Evolutionary conservation across 2,329 filamentous ascomycete species (phyloP).

Genomic region (Colletotrichum paranaense): DNA sequence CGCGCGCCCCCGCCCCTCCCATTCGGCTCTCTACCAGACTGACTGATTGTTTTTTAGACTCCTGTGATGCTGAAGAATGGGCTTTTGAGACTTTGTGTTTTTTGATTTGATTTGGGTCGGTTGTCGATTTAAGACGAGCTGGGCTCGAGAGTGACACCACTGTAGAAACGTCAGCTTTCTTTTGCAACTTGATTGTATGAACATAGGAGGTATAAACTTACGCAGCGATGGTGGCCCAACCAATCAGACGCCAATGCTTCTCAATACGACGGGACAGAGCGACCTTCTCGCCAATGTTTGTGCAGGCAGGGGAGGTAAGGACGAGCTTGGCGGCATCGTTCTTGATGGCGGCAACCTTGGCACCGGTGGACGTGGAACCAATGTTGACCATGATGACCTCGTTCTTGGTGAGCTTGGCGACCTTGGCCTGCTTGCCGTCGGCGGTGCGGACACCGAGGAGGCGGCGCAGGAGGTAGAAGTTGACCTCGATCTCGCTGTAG

Average conservation of each 20-base stretch:
- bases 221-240: constrained; percentile 86
- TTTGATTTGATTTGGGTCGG: constrained; percentile 3
- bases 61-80: constrained; percentile 33
- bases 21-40: constrained; percentile 28
- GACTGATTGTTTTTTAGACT: constrained; percentile 29
- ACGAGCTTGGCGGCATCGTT: constrained; percentile 96
- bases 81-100: constrained; percentile 25
- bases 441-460: constrained; percentile 97
- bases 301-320: constrained; percentile 94
- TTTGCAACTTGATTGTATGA: background rate
- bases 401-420: constrained; percentile 97
- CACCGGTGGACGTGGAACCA: constrained; percentile 95
- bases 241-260: constrained; percentile 98
- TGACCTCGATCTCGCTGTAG: constrained; percentile 98
- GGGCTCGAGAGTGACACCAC: constrained; percentile 66
- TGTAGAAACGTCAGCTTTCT: constrained; percentile 44
- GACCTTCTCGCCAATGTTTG: constrained; percentile 97
- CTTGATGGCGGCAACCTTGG: constrained; percentile 97
- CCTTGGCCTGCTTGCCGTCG: constrained; percentile 99
- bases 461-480: constrained; percentile 97
- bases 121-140: constrained; percentile 52
- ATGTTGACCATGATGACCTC: constrained; percentile 99
- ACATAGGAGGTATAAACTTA: constrained; percentile 52
- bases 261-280: constrained; percentile 96
- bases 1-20: background rate